phyloP scores from a whole-genome alignment of 2,329 filamentous ascomycete species.

The Ambrosiella cleistominuta region DNA sequence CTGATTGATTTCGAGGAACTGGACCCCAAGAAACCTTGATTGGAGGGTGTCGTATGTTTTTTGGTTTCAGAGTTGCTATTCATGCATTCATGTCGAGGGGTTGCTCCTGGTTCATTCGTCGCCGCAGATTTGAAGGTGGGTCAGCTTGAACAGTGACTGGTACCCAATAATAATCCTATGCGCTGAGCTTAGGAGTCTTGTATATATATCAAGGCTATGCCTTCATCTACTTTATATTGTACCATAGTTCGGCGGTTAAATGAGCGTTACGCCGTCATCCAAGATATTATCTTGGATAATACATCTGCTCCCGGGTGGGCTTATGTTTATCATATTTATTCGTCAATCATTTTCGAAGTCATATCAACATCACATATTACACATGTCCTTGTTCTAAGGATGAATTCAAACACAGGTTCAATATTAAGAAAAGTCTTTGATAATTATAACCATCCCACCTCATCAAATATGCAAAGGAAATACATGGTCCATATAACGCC shows the following conservation, averaged over 20 bases:
- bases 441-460: no score
- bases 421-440: background rate
- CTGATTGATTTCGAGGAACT: slow-evolving; percentile 20
- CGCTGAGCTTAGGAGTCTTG: background rate
- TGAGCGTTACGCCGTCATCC: background rate
- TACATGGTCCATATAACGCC: no score
- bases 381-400: background rate
- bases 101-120: background rate
- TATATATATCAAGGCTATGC: background rate
- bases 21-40: background rate
- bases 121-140: background rate
- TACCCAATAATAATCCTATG: background rate
- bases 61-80: background rate
- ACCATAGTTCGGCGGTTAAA: slow-evolving; percentile 2
- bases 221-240: slow-evolving; percentile 1
- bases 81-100: background rate
- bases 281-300: background rate
- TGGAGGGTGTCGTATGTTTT: background rate
- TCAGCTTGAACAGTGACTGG: background rate
- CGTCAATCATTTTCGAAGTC: background rate
- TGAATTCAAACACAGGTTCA: background rate
- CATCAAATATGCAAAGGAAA: no score
- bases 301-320: background rate
- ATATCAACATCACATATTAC: background rate
- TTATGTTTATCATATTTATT: background rate